Base-by-base conservation (phyloP, 768 basidiomycete species). In the Tulasnella sp. region DNA sequence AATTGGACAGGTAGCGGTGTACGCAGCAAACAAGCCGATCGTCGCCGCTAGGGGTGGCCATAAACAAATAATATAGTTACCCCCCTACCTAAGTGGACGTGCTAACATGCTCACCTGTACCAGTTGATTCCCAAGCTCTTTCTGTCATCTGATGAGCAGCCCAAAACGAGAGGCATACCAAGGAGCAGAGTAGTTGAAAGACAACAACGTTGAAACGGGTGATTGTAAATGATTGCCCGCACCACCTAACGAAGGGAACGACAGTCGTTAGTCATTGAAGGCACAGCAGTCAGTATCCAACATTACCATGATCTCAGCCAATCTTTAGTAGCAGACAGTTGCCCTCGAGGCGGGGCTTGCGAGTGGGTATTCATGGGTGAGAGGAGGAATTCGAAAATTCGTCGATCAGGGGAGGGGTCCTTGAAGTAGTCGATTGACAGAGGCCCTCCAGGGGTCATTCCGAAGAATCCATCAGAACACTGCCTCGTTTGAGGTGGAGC, bases 61-160 rank as follows among this genome's bases (percentile, higher is more conserved):
- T 25, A 73, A 49, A n/a, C 25, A n/a, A 31, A 22, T 34, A 14
- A 0, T 49, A 1, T 19, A 7, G 34, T 42, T n/a, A 71, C 22
- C 5, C 3, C n/a, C 15, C 45, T 9, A 29, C 1, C 31, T 14
- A 64, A 29, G 58, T 15, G 0, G 9, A 64, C 58, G 25, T 34
- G 31, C 58, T 34, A 11, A 25, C 45, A 11, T 52, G 34, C 40
- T 54, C 5, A 6, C 8, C 19, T n/a, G 71, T 40, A 25, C 38
- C 31, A 4, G 12, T 54, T 5, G 54, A n/a, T 34, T 17, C n/a
- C 73, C 73, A 64, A n/a, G 73, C 73, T 0, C 17, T 7, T 64
- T 74, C 73, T 3, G 49, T 64, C 9, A 74, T 22, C 37, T 74
- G 73, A 74, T 74, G 73, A 34, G 73, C 73, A 22, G 54, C 52